Evolutionary conservation across 768 basidiomycete species (phyloP).

Genomic region (Phanerochaete sordida): DNA sequence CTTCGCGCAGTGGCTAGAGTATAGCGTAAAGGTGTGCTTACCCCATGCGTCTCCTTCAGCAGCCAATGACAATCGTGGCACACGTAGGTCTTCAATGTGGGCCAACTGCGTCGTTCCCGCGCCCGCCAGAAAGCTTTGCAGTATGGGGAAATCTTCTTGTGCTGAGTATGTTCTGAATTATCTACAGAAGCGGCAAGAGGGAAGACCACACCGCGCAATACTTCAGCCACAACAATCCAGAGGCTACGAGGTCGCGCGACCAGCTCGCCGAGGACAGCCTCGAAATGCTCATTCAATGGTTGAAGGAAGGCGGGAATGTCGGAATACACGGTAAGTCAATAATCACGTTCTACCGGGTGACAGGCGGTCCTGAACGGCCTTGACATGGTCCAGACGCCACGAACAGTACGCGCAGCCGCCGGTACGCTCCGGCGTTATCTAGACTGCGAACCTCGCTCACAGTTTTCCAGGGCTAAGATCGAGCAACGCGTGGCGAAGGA

Average conservation of each 20-base stretch:
- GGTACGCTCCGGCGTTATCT: conserved; percentile 40
- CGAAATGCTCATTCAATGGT: conserved; percentile 93
- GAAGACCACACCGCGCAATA: conserved; percentile 90
- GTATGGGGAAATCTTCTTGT: conserved; percentile 33
- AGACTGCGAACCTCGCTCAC: background rate
- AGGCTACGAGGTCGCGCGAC: conserved; percentile 76
- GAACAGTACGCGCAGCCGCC: conserved; percentile 77
- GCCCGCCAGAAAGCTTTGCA: conserved; percentile 77
- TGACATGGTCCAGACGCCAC: conserved; percentile 71
- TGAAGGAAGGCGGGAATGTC: conserved; percentile 94
- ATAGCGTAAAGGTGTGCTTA: conserved; percentile 78
- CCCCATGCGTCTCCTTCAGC: background rate
- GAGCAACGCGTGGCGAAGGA: conserved; percentile 81
- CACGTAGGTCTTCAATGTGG: conserved; percentile 92
- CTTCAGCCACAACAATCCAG: conserved; percentile 82
- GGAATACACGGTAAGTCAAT: conserved; percentile 82
- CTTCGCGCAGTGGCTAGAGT: conserved; percentile 88
- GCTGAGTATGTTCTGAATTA: background rate
- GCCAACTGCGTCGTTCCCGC: conserved; percentile 85
- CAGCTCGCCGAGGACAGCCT: conserved; percentile 85
- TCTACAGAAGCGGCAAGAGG: conserved; percentile 69
- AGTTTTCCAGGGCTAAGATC: conserved; percentile 64
- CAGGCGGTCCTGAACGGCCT: background rate
- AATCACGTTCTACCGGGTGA: background rate
- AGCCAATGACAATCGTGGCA: background rate